Evolutionary conservation across 805 yeast genomes (phyloP).

Genomic region (Candida arabinofermentans): DNA sequence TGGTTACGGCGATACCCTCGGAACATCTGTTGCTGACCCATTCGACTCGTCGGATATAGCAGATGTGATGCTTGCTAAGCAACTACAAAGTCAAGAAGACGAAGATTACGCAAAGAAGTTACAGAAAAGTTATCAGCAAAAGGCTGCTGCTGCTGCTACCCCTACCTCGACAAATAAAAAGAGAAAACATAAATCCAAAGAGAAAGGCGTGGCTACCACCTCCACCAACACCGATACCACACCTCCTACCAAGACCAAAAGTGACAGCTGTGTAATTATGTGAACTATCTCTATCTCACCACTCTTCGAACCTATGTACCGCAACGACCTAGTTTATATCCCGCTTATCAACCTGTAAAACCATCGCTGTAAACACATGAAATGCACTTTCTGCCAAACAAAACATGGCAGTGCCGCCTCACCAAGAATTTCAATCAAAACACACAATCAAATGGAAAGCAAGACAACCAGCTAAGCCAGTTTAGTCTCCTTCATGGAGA

Average conservation of each 20-base stretch:
- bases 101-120: conserved; percentile 24
- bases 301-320: too few species aligned
- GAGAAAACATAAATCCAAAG: background rate
- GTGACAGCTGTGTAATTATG: background rate
- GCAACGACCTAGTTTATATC: too few species aligned
- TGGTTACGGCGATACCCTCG: background rate
- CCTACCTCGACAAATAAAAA: background rate
- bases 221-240: background rate
- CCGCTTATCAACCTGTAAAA: too few species aligned
- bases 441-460: too few species aligned
- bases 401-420: too few species aligned
- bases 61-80: conserved; percentile 23
- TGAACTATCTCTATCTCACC: too few species aligned
- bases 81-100: conserved; percentile 32
- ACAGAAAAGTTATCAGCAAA: conserved; percentile 20
- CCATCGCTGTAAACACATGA: too few species aligned
- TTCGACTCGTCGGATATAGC: background rate
- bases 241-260: background rate
- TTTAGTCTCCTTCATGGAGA: background rate
- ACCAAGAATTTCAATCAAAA: too few species aligned
- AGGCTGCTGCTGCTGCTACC: background rate
- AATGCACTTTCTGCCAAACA: too few species aligned
- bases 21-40: conserved; percentile 8
- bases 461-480: too few species aligned
- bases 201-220: background rate